These are phyloP conservation scores for Climacium dendroides DNA, from an alignment of 225 moss, liverwort and hornwort genomes.

Conservation along the genomic window DNA sequence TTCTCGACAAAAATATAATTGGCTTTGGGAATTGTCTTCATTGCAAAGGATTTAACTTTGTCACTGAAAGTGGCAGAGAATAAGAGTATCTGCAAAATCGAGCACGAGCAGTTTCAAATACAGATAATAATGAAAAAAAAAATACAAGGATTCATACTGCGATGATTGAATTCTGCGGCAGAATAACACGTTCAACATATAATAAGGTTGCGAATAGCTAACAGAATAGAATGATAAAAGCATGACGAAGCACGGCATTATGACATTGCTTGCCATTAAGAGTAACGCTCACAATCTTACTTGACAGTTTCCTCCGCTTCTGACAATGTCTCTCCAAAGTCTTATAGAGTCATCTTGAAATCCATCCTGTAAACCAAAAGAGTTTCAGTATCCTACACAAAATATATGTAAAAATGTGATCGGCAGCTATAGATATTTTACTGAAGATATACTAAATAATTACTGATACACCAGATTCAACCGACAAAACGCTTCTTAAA, in stretches of 20 bases:
- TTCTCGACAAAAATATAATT: slow-evolving; percentile 81
- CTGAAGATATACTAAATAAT: not conserved
- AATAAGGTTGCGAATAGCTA: not conserved
- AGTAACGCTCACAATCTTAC: slow-evolving; percentile 19
- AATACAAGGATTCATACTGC: not conserved
- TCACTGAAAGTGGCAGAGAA: slow-evolving; percentile 94
- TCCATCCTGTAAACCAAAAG: slow-evolving; percentile 55
- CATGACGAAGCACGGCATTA: not conserved
- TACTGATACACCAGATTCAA: not conserved
- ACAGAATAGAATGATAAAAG: not conserved
- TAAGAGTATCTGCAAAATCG: slow-evolving; percentile 57
- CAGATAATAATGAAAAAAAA: not conserved
- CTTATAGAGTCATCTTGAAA: slow-evolving; percentile 93
- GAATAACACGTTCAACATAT: not conserved
- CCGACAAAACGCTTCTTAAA: not conserved
- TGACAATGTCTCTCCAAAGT: slow-evolving; percentile 53
- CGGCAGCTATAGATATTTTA: not conserved
- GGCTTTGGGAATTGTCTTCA: slow-evolving; percentile 57
- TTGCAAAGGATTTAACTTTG: slow-evolving; percentile 66
- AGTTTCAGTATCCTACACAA: not conserved
- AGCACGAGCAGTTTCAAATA: not conserved
- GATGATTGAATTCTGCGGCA: not conserved
- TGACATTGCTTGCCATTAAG: not conserved
- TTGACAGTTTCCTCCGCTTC: slow-evolving; percentile 48
- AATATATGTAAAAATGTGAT: not conserved